Evolutionary conservation across 148 eudicot species (phyloP).

Genomic region (Cornus kousa): DNA sequence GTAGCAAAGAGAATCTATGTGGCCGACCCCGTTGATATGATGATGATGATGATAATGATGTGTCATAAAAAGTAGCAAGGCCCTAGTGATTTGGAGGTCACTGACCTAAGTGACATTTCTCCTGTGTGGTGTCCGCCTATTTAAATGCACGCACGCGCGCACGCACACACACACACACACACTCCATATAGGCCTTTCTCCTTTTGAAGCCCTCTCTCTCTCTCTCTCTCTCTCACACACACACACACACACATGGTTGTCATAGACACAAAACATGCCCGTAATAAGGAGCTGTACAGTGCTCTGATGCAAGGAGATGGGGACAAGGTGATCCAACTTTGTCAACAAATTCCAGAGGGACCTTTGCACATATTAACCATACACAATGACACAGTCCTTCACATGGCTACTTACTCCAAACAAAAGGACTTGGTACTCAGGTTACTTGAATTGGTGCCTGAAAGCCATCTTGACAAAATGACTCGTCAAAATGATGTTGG

Average conservation of each 20-base stretch:
- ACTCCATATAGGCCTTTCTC: neutral
- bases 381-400: constrained; percentile 13
- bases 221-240: no score
- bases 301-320: neutral
- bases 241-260: neutral
- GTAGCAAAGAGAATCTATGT: no score
- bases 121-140: neutral
- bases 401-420: constrained; percentile 3
- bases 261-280: neutral
- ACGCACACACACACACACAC: neutral
- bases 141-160: no score
- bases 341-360: neutral
- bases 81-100: no score
- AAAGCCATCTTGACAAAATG: neutral
- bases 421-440: neutral
- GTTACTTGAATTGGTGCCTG: neutral
- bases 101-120: no score
- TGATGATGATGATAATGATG: no score
- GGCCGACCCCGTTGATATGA: no score
- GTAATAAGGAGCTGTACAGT: neutral
- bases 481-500: neutral
- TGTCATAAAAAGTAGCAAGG: no score
- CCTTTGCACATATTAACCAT: constrained; percentile 4
- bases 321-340: neutral
- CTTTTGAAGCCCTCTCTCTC: neutral